Conservation (phyloP, 108 stramenopile species). For the Fragilaria crotonensis region DNA sequence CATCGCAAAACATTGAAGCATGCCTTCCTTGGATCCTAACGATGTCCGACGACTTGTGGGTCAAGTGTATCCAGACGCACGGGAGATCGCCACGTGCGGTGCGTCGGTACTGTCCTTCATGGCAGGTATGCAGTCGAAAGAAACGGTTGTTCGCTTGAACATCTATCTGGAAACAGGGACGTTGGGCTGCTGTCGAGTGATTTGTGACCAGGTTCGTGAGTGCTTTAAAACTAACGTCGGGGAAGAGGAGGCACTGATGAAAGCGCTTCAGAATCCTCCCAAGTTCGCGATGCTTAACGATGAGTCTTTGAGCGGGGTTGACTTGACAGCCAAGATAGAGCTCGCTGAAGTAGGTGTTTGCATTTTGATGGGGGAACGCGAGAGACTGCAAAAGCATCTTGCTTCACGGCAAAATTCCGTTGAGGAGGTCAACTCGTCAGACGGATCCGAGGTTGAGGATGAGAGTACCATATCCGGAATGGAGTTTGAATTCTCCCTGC, state of each 20-base stretch:
- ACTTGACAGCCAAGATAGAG: conserved; percentile 40
- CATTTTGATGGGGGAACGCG: conserved; percentile 63
- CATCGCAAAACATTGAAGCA: no score
- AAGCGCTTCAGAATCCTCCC: conserved; percentile 31
- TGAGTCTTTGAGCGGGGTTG: conserved; percentile 14
- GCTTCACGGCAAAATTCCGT: not conserved
- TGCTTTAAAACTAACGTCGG: conserved; percentile 42
- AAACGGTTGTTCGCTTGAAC: conserved; percentile 44
- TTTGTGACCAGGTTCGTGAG: conserved; percentile 36
- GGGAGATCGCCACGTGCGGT: not conserved
- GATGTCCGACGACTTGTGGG: not conserved
- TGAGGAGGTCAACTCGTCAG: conserved; percentile 18
- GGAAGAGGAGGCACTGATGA: conserved; percentile 26
- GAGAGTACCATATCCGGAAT: conserved; percentile 12
- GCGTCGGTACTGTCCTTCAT: conserved; percentile 4
- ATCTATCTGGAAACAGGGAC: conserved; percentile 64
- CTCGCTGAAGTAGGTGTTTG: conserved; percentile 61
- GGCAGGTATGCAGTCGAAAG: not conserved
- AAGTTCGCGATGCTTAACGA: conserved; percentile 24
- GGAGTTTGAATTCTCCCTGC: conserved; percentile 43
- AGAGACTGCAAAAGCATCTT: conserved; percentile 46
- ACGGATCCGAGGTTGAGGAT: conserved; percentile 13
- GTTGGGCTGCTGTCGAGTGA: conserved; percentile 42
- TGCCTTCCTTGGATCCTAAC: not conserved
- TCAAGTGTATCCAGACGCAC: not conserved